Conservation (phyloP, 2,329 filamentous ascomycete species). For the Chrysoporthe puriensis region DNA sequence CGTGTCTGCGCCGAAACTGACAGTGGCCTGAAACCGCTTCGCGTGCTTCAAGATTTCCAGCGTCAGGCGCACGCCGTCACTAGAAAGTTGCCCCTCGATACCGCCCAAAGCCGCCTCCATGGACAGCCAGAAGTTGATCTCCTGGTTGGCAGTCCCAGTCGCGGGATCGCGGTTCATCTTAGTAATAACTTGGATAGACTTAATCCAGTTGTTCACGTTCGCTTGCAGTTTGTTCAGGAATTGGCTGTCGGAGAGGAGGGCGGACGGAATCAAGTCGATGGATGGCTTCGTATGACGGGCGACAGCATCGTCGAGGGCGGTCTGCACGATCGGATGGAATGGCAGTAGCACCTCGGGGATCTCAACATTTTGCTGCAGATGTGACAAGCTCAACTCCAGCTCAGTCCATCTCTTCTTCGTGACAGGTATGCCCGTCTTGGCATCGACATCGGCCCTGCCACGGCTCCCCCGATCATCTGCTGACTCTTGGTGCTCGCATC, state of each 20-base stretch:
- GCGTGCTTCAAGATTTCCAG: constrained; percentile 95
- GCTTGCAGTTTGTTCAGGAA: constrained; percentile 94
- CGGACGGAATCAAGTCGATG: constrained; percentile 75
- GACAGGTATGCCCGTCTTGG: constrained; percentile 93
- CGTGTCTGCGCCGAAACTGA: constrained; percentile 95
- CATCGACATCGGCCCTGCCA: constrained; percentile 80
- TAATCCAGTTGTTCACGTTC: constrained; percentile 97
- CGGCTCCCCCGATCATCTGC: constrained; percentile 66
- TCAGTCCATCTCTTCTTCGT: constrained; percentile 97
- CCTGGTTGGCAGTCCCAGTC: constrained; percentile 82
- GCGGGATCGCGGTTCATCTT: constrained; percentile 86
- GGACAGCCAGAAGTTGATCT: constrained; percentile 98
- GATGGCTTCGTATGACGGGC: constrained; percentile 69
- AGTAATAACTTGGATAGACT: constrained; percentile 95
- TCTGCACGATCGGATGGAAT: constrained; percentile 87
- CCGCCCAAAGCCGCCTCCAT: constrained; percentile 94
- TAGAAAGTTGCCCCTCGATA: constrained; percentile 85
- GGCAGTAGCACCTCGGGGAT: constrained; percentile 90
- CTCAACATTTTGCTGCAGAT: constrained; percentile 96
- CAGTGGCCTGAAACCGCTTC: constrained; percentile 96
- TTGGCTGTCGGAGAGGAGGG: constrained; percentile 82
- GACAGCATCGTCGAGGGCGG: constrained; percentile 77
- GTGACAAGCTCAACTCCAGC: constrained; percentile 84
- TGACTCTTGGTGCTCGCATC: constrained; percentile 91
- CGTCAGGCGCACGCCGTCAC: constrained; percentile 87